Base-by-base conservation (phyloP, 1,139 yeast species). In the Pichia inconspicua region DNA sequence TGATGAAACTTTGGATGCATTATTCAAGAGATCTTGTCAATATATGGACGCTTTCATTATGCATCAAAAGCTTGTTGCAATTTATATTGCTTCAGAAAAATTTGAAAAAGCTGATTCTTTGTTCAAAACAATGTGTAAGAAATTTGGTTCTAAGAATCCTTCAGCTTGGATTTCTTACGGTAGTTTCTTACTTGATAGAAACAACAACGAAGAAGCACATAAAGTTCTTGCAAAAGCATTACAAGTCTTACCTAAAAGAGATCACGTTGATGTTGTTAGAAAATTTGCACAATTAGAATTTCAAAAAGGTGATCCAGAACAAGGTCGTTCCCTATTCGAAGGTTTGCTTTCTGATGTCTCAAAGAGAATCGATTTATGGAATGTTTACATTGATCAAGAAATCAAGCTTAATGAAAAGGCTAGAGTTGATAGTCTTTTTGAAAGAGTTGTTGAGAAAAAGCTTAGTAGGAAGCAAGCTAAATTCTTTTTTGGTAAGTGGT, bases 401-500 rank as follows among this genome's bases (percentile, higher is more conserved):
- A 82, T 86, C 63, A 72, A 67, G 46, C 50, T 61, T 22, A 75
- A 74, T 48, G 80, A 80, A 45, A 79, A 78, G 65, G 71, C 72
- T 55, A 80, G 80, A 64, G 83, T 81, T 39, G 92, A 83, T 62
- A 83, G 77, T 30, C 71, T 92, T 53, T 90, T 89, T 61, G 96
- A 89, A 66, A 79, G 97, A 64, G 88, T 84, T 7, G 50, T 72
- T 36, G 65, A 78, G 48, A 80, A 77, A 66, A 87, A 85, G 66
- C 67, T 90, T 51, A 75, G 85, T n/a, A 78, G 84, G 66, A 92
- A 90, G 66, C 97, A 89, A 69, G 97, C 96, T 58, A 89, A 87
- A 68, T 88, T 87, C 71, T 87, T 92, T 76, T 90, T 89, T 71
- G 86, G 82, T 61, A 92, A 92, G 64, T 90, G 97, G 97, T 76